Percentiles rank a stretch among this genome's conserved stretches.
These are phyloP conservation scores for Sideroxylon spinosum DNA, from an alignment of 179 eudicot species.

Conservation along the genomic window DNA sequence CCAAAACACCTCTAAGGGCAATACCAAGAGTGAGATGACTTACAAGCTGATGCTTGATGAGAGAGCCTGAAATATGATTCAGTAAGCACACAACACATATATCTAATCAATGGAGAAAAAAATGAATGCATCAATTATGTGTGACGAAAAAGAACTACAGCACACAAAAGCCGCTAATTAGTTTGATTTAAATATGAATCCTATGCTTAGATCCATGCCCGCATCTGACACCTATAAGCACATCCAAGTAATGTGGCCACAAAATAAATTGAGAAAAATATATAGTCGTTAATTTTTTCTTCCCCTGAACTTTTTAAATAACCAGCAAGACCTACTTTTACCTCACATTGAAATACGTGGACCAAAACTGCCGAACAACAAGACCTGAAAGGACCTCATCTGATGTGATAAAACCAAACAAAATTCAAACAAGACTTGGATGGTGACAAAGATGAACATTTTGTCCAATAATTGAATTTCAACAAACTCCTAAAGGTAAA, in stretches of 20 bases:
- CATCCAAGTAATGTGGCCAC: too few relatives aligned
- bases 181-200: not conserved
- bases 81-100: constrained; percentile 4
- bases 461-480: not conserved
- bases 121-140: not conserved
- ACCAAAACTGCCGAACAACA: constrained; percentile 1
- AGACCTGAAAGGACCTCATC: not conserved
- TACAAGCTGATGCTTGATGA: constrained; percentile 87
- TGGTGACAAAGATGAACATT: not conserved
- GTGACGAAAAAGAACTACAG: not conserved
- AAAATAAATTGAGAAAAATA: too few relatives aligned
- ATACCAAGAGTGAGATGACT: constrained; percentile 90
- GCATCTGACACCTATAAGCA: too few relatives aligned
- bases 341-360: not conserved
- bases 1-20: constrained; percentile 87
- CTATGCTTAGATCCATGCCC: too few relatives aligned
- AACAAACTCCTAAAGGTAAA: not conserved
- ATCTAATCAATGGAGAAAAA: not conserved
- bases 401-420: not conserved
- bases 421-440: not conserved
- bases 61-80: constrained; percentile 56
- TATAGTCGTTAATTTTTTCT: not conserved
- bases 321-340: not conserved
- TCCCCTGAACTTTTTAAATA: not conserved
- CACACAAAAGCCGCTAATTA: not conserved